Evolutionary conservation across 2,329 filamentous ascomycete genomes (phyloP).

Genomic region (Leptodontidium sp.): DNA sequence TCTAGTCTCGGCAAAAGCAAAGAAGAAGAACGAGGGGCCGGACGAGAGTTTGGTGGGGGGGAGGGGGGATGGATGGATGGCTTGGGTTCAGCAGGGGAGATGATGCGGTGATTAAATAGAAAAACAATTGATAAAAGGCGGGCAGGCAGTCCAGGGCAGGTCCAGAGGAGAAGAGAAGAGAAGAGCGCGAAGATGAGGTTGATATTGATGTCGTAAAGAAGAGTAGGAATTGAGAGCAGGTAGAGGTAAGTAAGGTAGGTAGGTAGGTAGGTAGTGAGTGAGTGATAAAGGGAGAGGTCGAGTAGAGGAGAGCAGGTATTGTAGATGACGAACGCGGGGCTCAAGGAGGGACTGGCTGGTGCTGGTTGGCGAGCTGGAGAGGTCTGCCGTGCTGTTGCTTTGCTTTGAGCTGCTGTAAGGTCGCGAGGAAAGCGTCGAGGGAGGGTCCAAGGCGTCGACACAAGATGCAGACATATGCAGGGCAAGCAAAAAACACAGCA

Average conservation of each 20-base stretch:
- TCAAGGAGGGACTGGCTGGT: slow-evolving; percentile 7
- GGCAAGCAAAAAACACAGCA: not conserved
- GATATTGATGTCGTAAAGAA: not conserved
- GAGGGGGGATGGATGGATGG: not conserved
- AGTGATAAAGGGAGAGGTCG: no score
- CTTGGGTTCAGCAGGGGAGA: not conserved
- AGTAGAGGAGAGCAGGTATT: no score
- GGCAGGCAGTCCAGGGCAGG: not conserved
- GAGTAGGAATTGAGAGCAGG: not conserved
- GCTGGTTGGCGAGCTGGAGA: not conserved
- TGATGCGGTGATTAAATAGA: slow-evolving; percentile 7
- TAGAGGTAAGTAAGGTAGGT: not conserved
- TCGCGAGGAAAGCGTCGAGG: not conserved
- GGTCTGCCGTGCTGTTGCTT: not conserved
- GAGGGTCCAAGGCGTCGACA: not conserved
- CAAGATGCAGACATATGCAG: not conserved
- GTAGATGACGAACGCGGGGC: slow-evolving; percentile 12
- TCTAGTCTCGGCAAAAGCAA: slow-evolving; percentile 17
- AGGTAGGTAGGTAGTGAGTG: no score
- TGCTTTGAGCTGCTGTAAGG: not conserved
- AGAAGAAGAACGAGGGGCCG: not conserved
- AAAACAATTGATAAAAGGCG: not conserved
- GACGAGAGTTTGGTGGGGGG: slow-evolving; percentile 3
- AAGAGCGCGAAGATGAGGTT: not conserved
- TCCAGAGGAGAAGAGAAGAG: slow-evolving; percentile 6